Percentiles rank a stretch among this genome's conserved stretches.
phyloP scores from a whole-genome alignment of 2,329 filamentous ascomycete species.

The Verticillium alfalfae region DNA sequence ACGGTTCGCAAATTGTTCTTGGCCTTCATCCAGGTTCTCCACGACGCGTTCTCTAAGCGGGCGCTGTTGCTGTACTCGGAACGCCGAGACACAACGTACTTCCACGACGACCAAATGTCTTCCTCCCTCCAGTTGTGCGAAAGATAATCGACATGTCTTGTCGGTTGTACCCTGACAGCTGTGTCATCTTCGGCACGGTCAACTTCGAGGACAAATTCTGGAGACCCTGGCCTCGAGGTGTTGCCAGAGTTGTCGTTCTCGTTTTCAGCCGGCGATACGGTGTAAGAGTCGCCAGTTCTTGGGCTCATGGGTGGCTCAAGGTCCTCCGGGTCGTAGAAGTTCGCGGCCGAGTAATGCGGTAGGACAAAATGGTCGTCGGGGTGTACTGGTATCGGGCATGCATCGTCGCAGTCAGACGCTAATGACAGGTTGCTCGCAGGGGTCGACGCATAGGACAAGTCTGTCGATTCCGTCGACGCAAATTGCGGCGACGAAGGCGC shows the following conservation, averaged over 20 bases:
- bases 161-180: constrained; percentile 67
- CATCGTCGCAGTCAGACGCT: constrained; percentile 49
- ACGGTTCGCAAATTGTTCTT: constrained; percentile 85
- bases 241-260: constrained; percentile 40
- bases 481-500: constrained; percentile 51
- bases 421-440: constrained; percentile 59
- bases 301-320: constrained; percentile 47
- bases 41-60: constrained; percentile 89
- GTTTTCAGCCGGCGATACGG: constrained; percentile 45
- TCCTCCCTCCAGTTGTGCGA: constrained; percentile 92
- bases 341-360: constrained; percentile 38
- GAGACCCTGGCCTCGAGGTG: constrained; percentile 53
- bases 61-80: constrained; percentile 75
- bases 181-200: constrained; percentile 74
- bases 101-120: constrained; percentile 97
- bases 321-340: constrained; percentile 41
- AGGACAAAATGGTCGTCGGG: constrained; percentile 42
- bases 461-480: constrained; percentile 44
- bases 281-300: constrained; percentile 42
- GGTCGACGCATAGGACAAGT: constrained; percentile 56
- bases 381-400: constrained; percentile 31
- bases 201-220: constrained; percentile 32
- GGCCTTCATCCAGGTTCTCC: constrained; percentile 93
- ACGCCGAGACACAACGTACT: constrained; percentile 78
- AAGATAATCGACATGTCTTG: constrained; percentile 89